Evolutionary conservation across 2,329 filamentous ascomycete genomes (phyloP).

Genomic region (Fusarium liriodendri): DNA sequence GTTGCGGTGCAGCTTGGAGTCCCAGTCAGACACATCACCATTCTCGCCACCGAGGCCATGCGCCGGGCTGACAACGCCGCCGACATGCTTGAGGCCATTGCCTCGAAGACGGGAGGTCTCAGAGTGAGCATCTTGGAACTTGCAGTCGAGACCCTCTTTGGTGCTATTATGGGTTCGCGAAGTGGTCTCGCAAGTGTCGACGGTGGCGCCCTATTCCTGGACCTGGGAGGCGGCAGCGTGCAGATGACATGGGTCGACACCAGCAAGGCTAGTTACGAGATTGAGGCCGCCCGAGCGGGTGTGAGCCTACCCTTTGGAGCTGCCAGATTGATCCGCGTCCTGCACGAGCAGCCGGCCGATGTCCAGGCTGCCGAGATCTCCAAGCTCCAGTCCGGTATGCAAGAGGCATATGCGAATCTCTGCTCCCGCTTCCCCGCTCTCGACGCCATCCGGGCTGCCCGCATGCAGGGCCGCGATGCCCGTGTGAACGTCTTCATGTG

Average conservation of each 20-base stretch:
- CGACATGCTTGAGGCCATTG: conserved; percentile 75
- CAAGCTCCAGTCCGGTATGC: conserved; percentile 69
- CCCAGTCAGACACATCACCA: conserved; percentile 70
- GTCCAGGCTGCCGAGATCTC: conserved; percentile 59
- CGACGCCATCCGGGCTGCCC: conserved; percentile 49
- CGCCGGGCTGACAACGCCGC: conserved; percentile 80
- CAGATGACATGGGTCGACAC: conserved; percentile 74
- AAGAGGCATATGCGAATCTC: conserved; percentile 67
- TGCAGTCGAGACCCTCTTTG: conserved; percentile 83
- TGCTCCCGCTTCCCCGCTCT: conserved; percentile 64
- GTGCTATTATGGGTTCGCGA: conserved; percentile 81
- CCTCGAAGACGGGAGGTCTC: conserved; percentile 69
- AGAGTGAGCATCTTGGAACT: conserved; percentile 79
- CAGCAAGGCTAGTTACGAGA: conserved; percentile 57
- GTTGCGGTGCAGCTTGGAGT: conserved; percentile 79
- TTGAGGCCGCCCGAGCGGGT: conserved; percentile 64
- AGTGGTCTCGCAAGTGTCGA: conserved; percentile 75
- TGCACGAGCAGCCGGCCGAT: conserved; percentile 54
- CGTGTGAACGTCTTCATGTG: conserved; percentile 83
- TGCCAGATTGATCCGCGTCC: conserved; percentile 64
- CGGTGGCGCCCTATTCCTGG: conserved; percentile 80
- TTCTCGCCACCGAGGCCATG: conserved; percentile 91
- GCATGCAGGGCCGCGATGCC: conserved; percentile 42
- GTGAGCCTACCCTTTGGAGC: conserved; percentile 72
- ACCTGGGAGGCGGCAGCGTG: conserved; percentile 80